phyloP scores from a whole-genome alignment of 108 stramenopile species.

The Pseudonitzschia pungens region DNA sequence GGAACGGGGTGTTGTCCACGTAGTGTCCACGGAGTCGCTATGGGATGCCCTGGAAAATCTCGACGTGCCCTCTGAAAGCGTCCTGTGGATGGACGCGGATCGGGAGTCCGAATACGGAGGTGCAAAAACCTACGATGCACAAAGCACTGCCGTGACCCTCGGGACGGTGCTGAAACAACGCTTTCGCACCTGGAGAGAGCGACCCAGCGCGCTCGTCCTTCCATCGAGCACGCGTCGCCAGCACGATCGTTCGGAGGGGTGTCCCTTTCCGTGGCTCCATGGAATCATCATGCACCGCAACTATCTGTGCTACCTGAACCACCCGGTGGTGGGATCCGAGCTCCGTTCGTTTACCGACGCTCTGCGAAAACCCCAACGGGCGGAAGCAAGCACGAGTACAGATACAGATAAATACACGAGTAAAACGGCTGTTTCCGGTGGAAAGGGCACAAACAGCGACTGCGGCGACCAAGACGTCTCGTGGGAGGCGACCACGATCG shows the following conservation, averaged over 20 bases:
- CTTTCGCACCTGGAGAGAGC: slow-evolving; percentile 8
- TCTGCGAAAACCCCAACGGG: not conserved
- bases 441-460: not conserved
- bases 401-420: too few species aligned
- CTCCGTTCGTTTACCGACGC: not conserved
- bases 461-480: not conserved
- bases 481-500: not conserved
- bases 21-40: not conserved
- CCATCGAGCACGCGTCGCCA: not conserved
- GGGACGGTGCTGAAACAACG: not conserved
- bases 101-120: not conserved
- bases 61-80: slow-evolving; percentile 8
- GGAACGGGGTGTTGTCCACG: not conserved
- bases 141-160: not conserved
- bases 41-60: not conserved
- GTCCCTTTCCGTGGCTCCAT: slow-evolving; percentile 16
- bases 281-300: slow-evolving; percentile 20
- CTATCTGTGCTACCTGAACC: slow-evolving; percentile 19
- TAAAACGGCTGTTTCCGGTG: too few species aligned
- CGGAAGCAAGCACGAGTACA: not conserved
- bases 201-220: not conserved
- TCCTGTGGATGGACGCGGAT: slow-evolving; percentile 6
- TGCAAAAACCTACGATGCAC: not conserved
- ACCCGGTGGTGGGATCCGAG: slow-evolving; percentile 18
- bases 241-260: not conserved